Evolutionary conservation across 2,329 filamentous ascomycete species (phyloP).

Genomic region (Aspergillus neoniger): DNA sequence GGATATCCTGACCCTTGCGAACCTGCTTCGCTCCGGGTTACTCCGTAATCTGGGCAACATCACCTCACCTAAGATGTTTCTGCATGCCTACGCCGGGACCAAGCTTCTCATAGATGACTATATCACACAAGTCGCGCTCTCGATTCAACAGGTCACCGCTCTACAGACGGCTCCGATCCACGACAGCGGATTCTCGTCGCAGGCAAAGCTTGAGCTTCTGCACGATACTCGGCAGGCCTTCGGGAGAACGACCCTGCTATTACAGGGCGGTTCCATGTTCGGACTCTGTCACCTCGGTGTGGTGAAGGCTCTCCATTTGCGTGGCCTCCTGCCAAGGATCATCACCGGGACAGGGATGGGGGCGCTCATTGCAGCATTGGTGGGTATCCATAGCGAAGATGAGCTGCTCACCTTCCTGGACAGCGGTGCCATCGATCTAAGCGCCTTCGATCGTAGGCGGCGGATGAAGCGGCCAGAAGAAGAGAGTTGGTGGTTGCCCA

Average conservation of each 20-base stretch:
- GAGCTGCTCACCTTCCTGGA: constrained; percentile 76
- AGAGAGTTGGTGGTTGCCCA: constrained; percentile 14
- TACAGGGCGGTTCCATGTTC: constrained; percentile 90
- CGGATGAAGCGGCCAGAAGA: constrained; percentile 20
- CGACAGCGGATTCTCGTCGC: constrained; percentile 61
- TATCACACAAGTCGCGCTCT: constrained; percentile 77
- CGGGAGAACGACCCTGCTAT: constrained; percentile 78
- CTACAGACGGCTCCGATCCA: constrained; percentile 61
- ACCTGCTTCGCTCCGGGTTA: constrained; percentile 73
- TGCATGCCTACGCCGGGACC: constrained; percentile 81
- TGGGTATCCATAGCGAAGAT: constrained; percentile 83
- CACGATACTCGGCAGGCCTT: constrained; percentile 87
- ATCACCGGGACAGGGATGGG: constrained; percentile 90
- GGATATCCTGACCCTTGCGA: constrained; percentile 73
- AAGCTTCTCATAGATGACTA: constrained; percentile 92
- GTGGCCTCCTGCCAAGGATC: constrained; percentile 80
- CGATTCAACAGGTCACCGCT: constrained; percentile 72
- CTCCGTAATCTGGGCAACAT: constrained; percentile 91
- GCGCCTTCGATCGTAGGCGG: constrained; percentile 65
- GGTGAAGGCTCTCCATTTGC: constrained; percentile 79
- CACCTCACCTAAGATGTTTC: constrained; percentile 77
- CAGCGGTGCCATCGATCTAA: constrained; percentile 78
- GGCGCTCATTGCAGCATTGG: constrained; percentile 82
- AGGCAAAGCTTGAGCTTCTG: constrained; percentile 81
- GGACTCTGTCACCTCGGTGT: constrained; percentile 88